Evolutionary conservation across 805 yeast species (phyloP).

Genomic region (Metschnikowia cubensis): DNA sequence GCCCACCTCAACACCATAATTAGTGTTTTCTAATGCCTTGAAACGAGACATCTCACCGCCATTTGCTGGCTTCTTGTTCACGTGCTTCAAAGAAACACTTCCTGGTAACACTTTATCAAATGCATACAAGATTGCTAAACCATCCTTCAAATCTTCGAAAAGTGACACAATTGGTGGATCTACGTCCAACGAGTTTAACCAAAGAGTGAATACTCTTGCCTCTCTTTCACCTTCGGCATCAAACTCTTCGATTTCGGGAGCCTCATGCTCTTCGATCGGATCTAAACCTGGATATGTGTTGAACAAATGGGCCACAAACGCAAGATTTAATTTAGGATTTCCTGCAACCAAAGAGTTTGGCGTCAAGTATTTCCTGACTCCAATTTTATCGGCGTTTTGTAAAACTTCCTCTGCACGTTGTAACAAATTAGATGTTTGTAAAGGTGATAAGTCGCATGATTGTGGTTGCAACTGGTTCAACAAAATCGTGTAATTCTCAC

Average conservation of each 20-base stretch:
- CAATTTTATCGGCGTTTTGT: conserved; percentile 82
- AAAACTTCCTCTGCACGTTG: conserved; percentile 86
- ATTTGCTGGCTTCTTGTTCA: conserved; percentile 76
- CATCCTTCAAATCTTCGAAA: conserved; percentile 94
- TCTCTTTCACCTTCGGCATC: conserved; percentile 99
- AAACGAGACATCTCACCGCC: conserved; percentile 81
- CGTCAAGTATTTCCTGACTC: conserved; percentile 90
- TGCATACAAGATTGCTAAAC: conserved; percentile 83
- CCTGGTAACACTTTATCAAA: conserved; percentile 96
- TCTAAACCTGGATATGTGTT: conserved; percentile 96
- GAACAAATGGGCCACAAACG: conserved; percentile 95
- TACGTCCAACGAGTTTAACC: conserved; percentile 95
- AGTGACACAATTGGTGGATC: conserved; percentile 89
- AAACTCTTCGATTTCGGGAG: conserved; percentile 92
- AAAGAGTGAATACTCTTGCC: conserved; percentile 95
- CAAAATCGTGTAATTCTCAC: conserved; percentile 89
- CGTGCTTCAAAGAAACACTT: conserved; percentile 69
- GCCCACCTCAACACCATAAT: conserved; percentile 96
- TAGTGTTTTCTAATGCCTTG: conserved; percentile 95
- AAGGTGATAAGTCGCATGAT: conserved; percentile 75
- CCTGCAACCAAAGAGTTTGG: conserved; percentile 93
- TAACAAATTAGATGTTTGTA: conserved; percentile 69
- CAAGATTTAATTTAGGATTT: conserved; percentile 92
- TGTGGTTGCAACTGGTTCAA: conserved; percentile 86
- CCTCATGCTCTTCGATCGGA: conserved; percentile 87